Conservation (phyloP, 2,329 filamentous ascomycete species). For the Scedosporium aurantiacum region DNA sequence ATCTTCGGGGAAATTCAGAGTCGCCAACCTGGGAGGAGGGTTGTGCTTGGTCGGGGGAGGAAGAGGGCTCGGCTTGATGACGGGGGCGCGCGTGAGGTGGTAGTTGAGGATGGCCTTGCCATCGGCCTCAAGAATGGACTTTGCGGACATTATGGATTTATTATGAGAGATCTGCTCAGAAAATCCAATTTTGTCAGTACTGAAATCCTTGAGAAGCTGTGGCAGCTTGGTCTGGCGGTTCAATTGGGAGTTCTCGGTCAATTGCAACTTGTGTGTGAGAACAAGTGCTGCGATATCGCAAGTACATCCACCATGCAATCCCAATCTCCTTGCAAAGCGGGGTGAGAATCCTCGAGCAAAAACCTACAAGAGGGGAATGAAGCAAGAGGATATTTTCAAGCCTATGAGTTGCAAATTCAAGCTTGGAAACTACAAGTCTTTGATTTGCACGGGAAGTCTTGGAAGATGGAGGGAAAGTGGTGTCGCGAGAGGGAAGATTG, state of each 20-base stretch:
- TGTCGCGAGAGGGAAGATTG: neutral
- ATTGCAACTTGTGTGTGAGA: neutral
- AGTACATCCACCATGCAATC: neutral
- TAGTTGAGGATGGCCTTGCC: conserved; percentile 99
- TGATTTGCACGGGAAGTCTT: neutral
- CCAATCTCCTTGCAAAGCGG: neutral
- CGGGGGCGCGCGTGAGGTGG: conserved; percentile 92
- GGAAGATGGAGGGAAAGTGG: neutral
- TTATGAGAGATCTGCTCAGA: conserved; percentile 11
- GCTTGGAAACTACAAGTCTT: neutral
- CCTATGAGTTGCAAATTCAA: neutral
- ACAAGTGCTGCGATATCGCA: neutral
- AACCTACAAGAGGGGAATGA: neutral
- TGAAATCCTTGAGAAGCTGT: neutral
- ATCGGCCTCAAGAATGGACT: conserved; percentile 97
- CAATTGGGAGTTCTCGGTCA: neutral
- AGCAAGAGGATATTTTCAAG: neutral
- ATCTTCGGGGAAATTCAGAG: conserved; percentile 86
- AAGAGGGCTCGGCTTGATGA: conserved; percentile 96
- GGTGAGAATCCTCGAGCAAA: neutral
- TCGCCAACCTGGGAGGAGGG: conserved; percentile 78
- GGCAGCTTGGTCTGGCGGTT: neutral
- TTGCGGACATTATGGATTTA: conserved; percentile 44
- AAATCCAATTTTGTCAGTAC: neutral
- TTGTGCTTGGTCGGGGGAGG: conserved; percentile 80